Base-by-base conservation (phyloP, 208 protist genomes). In the Perkinsela sp. region DNA sequence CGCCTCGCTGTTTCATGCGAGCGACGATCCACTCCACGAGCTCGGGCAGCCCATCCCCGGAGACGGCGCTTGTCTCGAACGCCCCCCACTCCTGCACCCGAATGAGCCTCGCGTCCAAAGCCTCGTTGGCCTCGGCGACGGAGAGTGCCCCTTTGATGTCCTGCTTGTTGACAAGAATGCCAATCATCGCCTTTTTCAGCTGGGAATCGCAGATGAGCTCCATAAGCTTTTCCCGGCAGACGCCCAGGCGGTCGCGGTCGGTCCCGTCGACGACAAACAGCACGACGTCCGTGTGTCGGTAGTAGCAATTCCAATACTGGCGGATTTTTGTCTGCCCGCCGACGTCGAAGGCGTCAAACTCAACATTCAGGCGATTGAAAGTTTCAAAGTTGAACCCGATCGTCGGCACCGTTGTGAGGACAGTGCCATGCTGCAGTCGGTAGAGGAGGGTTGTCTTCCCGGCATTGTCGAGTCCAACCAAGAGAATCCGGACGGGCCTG, bases 381-480 rank as follows among this genome's bases (percentile, higher is more conserved):
- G 89, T 82, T 77, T 96, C 93, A 0, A 93, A 89, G 81, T 97
- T 96, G 72, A 93, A 85, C 30, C 94, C 90, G 30, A 98, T 92
- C 15, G 96, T 98, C 16, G 94, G 94, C 75, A 97, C 94, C 1
- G 95, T 98, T 2, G 84, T 84, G 48, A 98, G 94, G 31, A 87
- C 74, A 79, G 98, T 89, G 1, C 90, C 93, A 2, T 97, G 77
- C 72, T 97, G 96, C 2, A 98, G 76, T 71, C 96, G 92, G 76
- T 98, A 98, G 0, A 98, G 76, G 66, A 97, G 94, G 6, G 92
- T 95, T 0, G 95, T 98, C 76, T 98, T 98, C 31, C 95, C 94
- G 28, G 92, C 93, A 69, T 94, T 94, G 77, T 96, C 93, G 28
- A 96, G 84, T 28, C 91, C 91, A 30, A 95, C 75, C 70, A 96